A percentile compares a stretch with the other conserved stretches of the same genome.
phyloP scores from a whole-genome alignment of 176 grass and related monocot species.

The Carex littledalei region DNA sequence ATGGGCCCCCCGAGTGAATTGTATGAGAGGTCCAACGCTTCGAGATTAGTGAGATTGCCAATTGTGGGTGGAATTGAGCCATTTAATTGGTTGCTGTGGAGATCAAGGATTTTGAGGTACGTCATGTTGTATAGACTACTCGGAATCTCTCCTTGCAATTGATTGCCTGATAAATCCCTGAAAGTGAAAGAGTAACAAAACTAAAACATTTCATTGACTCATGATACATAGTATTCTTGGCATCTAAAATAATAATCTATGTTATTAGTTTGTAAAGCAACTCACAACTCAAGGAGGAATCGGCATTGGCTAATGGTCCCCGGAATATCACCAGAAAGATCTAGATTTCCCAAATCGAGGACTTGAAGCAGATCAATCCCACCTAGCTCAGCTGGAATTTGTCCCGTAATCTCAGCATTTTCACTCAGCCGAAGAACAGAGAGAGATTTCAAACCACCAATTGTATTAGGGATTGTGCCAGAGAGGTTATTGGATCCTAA shows the following conservation, averaged over 20 bases:
- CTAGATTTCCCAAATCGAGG: slow-evolving; percentile 63
- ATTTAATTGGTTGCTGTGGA: slow-evolving; percentile 55
- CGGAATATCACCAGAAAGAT: slow-evolving; percentile 71
- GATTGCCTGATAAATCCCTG: slow-evolving; percentile 82
- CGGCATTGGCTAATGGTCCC: slow-evolving; percentile 52
- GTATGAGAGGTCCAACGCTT: slow-evolving; percentile 60
- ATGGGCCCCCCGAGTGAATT: slow-evolving; percentile 54
- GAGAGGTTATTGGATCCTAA: slow-evolving; percentile 61
- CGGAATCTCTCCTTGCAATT: slow-evolving; percentile 59
- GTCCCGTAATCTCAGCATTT: slow-evolving; percentile 43
- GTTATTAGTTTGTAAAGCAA: slow-evolving; percentile 24
- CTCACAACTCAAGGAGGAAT: slow-evolving; percentile 93
- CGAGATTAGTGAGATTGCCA: slow-evolving; percentile 61
- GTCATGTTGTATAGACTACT: slow-evolving; percentile 67
- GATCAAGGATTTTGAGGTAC: slow-evolving; percentile 64
- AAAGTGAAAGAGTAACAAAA: not conserved
- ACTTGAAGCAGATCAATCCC: slow-evolving; percentile 68
- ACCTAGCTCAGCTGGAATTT: slow-evolving; percentile 57
- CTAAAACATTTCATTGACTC: slow-evolving; percentile 28
- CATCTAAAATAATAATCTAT: not conserved
- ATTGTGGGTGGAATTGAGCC: slow-evolving; percentile 57
- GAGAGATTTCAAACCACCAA: slow-evolving; percentile 65
- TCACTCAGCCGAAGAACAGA: slow-evolving; percentile 49
- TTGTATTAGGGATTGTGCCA: slow-evolving; percentile 50
- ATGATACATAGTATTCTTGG: slow-evolving; percentile 25